Percentiles rank a stretch among this genome's conserved stretches.
Evolutionary conservation across 306 rosid species (phyloP).

Genomic region (Lathyrus sativus): DNA sequence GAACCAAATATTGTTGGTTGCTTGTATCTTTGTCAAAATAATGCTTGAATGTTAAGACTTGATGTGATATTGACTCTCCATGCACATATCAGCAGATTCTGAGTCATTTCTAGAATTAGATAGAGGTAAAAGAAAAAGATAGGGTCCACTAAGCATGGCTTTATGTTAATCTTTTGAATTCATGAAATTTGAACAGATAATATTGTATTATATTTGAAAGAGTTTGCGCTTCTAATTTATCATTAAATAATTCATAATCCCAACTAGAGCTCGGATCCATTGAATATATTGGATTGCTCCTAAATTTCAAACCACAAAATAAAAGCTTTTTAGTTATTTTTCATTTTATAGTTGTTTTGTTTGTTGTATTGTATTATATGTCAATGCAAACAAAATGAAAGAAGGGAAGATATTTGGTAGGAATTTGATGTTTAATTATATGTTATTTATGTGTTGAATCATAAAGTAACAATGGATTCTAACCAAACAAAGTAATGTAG

Average conservation of each 20-base stretch:
- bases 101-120: too few relatives aligned
- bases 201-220: too few relatives aligned
- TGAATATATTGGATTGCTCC: too few relatives aligned
- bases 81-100: slow-evolving; percentile 32
- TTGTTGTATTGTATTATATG: not conserved
- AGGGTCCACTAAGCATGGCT: too few relatives aligned
- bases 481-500: too few relatives aligned
- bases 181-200: too few relatives aligned
- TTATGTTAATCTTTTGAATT: too few relatives aligned
- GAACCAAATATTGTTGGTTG: slow-evolving; percentile 41
- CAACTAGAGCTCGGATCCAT: too few relatives aligned
- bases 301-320: not conserved
- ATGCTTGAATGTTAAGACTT: slow-evolving; percentile 36
- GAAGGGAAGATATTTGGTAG: slow-evolving; percentile 11
- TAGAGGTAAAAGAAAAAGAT: too few relatives aligned
- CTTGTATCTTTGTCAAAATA: slow-evolving; percentile 44
- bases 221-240: too few relatives aligned
- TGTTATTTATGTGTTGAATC: slow-evolving; percentile 25
- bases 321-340: slow-evolving; percentile 11
- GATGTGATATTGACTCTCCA: slow-evolving; percentile 42
- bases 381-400: slow-evolving; percentile 23
- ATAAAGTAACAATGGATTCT: slow-evolving; percentile 14
- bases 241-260: too few relatives aligned
- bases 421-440: too few relatives aligned
- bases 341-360: not conserved